Evolutionary conservation across 1,139 yeast species (phyloP), one percentile per base, ranked within the genome.

Genomic region (Candida glucosophila): DNA sequence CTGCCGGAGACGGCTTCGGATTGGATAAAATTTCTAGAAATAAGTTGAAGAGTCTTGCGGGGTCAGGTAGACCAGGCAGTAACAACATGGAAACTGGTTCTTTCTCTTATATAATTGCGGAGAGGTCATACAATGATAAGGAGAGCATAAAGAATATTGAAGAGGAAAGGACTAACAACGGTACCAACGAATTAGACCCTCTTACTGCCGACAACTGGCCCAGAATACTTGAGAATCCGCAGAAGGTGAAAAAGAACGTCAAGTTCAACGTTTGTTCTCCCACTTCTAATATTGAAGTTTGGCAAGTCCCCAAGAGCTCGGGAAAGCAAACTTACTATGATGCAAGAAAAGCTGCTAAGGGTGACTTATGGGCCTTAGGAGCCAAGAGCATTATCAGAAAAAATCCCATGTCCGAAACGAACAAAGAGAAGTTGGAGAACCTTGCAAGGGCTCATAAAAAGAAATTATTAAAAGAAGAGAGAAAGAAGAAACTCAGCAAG

Each of bases 291-390:
- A 55, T 86, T 24, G 96, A 88, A 52, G 73, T 77, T 32, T 85
- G 96, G 95, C 80, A 77, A 14, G 68, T 90, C 4, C 81, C 97
- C 1, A 81, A 78, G 47, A 77, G 94, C 14, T 66, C 73, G 30
- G 82, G 83, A 8, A 74, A 75, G 39, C 80, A 76, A 38, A 73
- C 64, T 2, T 90, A 85, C 43, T 93, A 83, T 40, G 97, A 90
- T 55, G 95, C 95, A 0, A 67, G 97, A 32, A 88, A 90, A 48
- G 73, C 83, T 0, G 57, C 54, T 19, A 71, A 75, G 43, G 95
- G 96, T n/a, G 99, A 90, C 47, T 55, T 79, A 29, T 90, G 97
- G 97, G 78, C 80, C 0, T 58, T 83, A 28, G 90, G 74, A 15
- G 80, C 78, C 23, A 88, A 88, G 55, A 67, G 77, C 5, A 73